These are phyloP conservation scores for Amanita exitialis DNA, from an alignment of 768 basidiomycete species.

Conservation along the genomic window DNA sequence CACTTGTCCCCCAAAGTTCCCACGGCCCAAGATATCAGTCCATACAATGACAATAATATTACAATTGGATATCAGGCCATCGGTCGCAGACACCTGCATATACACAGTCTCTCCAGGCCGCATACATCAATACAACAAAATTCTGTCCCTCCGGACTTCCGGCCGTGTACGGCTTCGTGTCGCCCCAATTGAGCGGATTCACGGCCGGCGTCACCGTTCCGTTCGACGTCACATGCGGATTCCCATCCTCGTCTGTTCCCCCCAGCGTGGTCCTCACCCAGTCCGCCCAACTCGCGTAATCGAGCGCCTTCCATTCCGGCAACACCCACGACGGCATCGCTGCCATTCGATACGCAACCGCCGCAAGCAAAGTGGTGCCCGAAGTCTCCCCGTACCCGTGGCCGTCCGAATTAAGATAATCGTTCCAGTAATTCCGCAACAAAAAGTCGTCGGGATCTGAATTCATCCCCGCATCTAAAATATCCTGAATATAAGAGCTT, in stretches of 20 bases:
- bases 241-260: constrained; percentile 8
- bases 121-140: constrained; percentile 27
- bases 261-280: constrained; percentile 18
- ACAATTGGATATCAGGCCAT: not conserved
- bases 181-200: constrained; percentile 25
- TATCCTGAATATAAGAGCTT: constrained; percentile 21
- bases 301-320: constrained; percentile 3
- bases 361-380: constrained; percentile 24
- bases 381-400: constrained; percentile 29
- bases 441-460: constrained; percentile 18
- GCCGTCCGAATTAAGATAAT: constrained; percentile 7
- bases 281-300: constrained; percentile 18
- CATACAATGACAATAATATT: not conserved
- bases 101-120: constrained; percentile 31
- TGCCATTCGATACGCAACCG: constrained; percentile 24
- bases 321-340: constrained; percentile 13
- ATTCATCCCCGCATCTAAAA: constrained; percentile 24
- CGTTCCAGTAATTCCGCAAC: constrained; percentile 26
- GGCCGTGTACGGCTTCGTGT: constrained; percentile 20
- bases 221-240: constrained; percentile 17
- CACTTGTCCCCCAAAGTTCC: constrained; percentile 19
- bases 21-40: constrained; percentile 11
- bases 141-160: constrained; percentile 29
- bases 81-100: not conserved
- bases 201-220: constrained; percentile 26